Percentiles rank a stretch among this genome's conserved stretches.
phyloP scores from a whole-genome alignment of 768 basidiomycete species.

The Tricholoma matsutake region DNA sequence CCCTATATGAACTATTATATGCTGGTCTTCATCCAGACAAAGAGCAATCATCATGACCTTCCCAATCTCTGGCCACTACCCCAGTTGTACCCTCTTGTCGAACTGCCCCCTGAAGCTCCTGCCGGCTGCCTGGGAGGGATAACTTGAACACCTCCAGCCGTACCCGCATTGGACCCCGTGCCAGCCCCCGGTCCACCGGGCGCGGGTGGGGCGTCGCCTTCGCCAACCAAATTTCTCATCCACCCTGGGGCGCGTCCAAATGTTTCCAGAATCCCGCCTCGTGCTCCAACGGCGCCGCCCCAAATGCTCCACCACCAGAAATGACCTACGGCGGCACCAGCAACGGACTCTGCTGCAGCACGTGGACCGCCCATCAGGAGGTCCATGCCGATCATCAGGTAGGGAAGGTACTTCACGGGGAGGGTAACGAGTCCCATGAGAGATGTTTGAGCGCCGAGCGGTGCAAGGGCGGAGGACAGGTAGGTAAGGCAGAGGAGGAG shows the following conservation, averaged over 20 bases:
- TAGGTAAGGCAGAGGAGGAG: constrained; percentile 68
- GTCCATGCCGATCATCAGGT: constrained; percentile 71
- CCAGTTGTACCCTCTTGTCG: constrained; percentile 15
- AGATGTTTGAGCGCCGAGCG: constrained; percentile 64
- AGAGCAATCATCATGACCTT: constrained; percentile 8
- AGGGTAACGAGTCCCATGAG: constrained; percentile 77
- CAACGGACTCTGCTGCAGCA: constrained; percentile 54
- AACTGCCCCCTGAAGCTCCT: constrained; percentile 6
- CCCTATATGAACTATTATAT: too few relatives aligned
- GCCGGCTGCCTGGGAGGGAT: constrained; percentile 46
- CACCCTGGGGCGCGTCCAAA: constrained; percentile 57
- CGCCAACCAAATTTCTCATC: constrained; percentile 51
- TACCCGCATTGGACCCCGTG: constrained; percentile 33
- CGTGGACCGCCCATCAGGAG: constrained; percentile 57
- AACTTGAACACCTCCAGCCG: constrained; percentile 53
- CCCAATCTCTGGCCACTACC: constrained; percentile 21
- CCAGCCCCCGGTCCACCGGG: constrained; percentile 27
- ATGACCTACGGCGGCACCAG: constrained; percentile 77
- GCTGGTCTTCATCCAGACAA: background rate
- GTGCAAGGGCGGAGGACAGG: constrained; percentile 62
- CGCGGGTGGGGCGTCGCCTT: constrained; percentile 22
- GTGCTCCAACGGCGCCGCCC: constrained; percentile 42
- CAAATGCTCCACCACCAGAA: constrained; percentile 78
- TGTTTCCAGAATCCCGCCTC: constrained; percentile 36
- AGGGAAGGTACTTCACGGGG: constrained; percentile 72